Evolutionary conservation across 768 basidiomycete genomes (phyloP).

Genomic region (Russula sp.): DNA sequence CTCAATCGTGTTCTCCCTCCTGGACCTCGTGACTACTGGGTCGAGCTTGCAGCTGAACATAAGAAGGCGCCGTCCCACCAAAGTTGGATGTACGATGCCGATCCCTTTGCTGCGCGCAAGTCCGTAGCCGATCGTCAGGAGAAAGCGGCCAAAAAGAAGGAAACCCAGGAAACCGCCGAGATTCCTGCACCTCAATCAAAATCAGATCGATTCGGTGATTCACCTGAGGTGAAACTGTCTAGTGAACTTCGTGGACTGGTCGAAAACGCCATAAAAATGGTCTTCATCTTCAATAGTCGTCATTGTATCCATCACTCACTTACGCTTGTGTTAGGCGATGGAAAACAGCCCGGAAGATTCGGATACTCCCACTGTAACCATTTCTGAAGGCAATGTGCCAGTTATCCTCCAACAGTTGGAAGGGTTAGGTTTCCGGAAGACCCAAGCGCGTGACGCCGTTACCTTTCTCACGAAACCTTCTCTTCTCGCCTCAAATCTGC

Average conservation of each 20-base stretch:
- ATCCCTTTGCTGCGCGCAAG: conserved; percentile 77
- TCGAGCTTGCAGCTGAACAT: conserved; percentile 66
- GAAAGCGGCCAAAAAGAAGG: conserved; percentile 47
- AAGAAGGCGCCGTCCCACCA: conserved; percentile 63
- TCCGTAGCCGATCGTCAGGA: conserved; percentile 64
- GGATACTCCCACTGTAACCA: conserved; percentile 38
- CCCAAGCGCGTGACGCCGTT: conserved; percentile 51
- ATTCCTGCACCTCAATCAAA: conserved; percentile 22
- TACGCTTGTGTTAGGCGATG: conserved; percentile 43
- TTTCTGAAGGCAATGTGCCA: conserved; percentile 44
- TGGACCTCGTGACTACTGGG: conserved; percentile 87
- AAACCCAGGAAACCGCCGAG: conserved; percentile 32
- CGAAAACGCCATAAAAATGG: conserved; percentile 78
- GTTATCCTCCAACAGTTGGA: conserved; percentile 54
- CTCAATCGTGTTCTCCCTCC: conserved; percentile 76
- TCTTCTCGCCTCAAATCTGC: conserved; percentile 56
- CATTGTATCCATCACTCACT: conserved; percentile 10
- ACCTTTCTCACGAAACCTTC: conserved; percentile 59
- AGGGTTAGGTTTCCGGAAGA: conserved; percentile 61
- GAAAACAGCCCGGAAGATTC: conserved; percentile 50
- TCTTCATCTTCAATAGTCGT: conserved; percentile 31
- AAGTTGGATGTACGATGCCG: conserved; percentile 83
- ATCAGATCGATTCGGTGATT: conserved; percentile 45
- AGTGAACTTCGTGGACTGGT: conserved; percentile 69
- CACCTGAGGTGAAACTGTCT: conserved; percentile 84